These are phyloP conservation scores for Entomortierella beljakovae DNA, from an alignment of 192 early-diverging fungal species.

Conservation along the genomic window DNA sequence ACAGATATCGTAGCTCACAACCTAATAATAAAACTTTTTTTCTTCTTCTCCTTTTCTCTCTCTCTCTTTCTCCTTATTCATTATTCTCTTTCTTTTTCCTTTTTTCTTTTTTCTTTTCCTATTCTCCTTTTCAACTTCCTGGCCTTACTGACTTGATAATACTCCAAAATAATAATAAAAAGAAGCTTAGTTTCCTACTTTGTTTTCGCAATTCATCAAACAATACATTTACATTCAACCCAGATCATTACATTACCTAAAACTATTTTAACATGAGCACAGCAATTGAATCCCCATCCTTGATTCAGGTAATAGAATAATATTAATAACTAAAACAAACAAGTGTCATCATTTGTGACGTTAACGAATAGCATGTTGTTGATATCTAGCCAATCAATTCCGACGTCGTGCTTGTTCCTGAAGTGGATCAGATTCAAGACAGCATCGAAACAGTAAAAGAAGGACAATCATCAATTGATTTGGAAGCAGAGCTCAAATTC, in stretches of 20 bases:
- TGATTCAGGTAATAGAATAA: constrained; percentile 31
- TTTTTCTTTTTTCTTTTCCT: not conserved
- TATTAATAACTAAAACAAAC: not conserved
- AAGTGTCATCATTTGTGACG: not conserved
- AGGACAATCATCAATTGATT: not conserved
- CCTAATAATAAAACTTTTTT: no score
- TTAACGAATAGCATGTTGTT: no score
- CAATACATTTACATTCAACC: not conserved
- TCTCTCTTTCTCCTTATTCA: no score
- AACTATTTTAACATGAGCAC: constrained; percentile 7
- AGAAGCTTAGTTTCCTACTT: no score
- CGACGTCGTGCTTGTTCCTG: not conserved
- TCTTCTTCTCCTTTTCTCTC: no score
- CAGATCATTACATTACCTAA: not conserved
- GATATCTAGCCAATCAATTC: not conserved
- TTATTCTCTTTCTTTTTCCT: no score
- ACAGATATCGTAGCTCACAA: no score
- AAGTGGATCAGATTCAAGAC: not conserved
- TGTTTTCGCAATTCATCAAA: no score
- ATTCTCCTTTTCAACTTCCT: not conserved
- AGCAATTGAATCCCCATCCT: constrained; percentile 1
- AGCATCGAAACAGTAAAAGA: not conserved
- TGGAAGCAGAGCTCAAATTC: constrained; percentile 27
- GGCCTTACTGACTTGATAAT: no score
- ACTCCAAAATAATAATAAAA: no score